phyloP scores from a whole-genome alignment of 2,329 filamentous ascomycete genomes.

The Proliferodiscus dingleyae region DNA sequence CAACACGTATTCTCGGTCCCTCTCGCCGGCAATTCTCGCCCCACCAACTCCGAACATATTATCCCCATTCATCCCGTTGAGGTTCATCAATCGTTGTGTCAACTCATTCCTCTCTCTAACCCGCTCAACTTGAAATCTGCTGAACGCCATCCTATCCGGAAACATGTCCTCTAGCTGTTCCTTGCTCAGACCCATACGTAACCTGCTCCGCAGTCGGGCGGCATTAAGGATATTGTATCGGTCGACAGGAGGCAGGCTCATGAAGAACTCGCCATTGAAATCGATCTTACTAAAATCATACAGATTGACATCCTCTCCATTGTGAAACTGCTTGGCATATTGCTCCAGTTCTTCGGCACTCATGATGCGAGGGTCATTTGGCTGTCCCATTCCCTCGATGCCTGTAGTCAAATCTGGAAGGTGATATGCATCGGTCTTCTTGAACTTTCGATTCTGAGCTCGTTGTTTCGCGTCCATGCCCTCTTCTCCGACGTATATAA shows the following conservation, averaged over 20 bases:
- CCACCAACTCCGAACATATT: constrained; percentile 58
- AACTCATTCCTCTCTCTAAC: constrained; percentile 90
- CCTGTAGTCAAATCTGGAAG: constrained; percentile 76
- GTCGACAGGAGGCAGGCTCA: constrained; percentile 81
- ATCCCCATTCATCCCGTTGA: constrained; percentile 84
- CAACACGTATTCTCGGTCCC: constrained; percentile 87
- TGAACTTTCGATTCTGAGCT: constrained; percentile 69
- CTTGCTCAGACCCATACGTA: constrained; percentile 95
- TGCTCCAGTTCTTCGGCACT: constrained; percentile 89
- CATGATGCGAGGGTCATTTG: constrained; percentile 95
- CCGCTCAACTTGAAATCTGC: constrained; percentile 90
- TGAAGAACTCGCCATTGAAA: constrained; percentile 93
- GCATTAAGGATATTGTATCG: constrained; percentile 98
- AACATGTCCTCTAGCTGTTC: constrained; percentile 97
- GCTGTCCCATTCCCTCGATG: constrained; percentile 79
- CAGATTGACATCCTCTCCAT: constrained; percentile 82
- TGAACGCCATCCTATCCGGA: constrained; percentile 95
- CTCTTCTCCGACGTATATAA: constrained; percentile 89
- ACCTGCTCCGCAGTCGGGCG: constrained; percentile 75
- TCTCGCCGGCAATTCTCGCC: constrained; percentile 73
- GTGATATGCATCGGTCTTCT: constrained; percentile 92
- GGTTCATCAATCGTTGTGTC: constrained; percentile 89
- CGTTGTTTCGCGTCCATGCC: constrained; percentile 76
- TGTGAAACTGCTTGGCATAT: constrained; percentile 88
- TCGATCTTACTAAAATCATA: constrained; percentile 99